These are phyloP conservation scores for Sporisorium scitamineum DNA, from an alignment of 1,284 basidiomycete species.

Conservation along the genomic window DNA sequence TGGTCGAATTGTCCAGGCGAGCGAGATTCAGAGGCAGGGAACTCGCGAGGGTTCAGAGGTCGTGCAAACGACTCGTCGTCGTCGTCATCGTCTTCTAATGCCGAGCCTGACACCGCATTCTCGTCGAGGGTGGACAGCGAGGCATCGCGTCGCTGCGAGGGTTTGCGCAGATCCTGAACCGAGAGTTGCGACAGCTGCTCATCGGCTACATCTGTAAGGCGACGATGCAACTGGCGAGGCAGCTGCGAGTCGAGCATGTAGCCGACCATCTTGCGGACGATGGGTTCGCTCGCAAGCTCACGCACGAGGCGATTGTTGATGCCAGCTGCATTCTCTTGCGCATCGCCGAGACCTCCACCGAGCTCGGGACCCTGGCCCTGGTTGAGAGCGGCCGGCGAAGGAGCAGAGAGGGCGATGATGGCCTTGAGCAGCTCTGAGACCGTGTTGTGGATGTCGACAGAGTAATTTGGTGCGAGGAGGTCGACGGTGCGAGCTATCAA, in stretches of 20 bases:
- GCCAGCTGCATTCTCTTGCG: conserved; percentile 50
- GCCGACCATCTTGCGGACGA: conserved; percentile 79
- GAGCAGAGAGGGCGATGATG: conserved; percentile 93
- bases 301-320: conserved; percentile 83
- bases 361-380: conserved; percentile 68
- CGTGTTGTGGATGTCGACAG: conserved; percentile 84
- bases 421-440: conserved; percentile 93
- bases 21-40: conserved; percentile 50
- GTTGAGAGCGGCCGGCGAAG: conserved; percentile 77
- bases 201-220: conserved; percentile 50
- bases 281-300: conserved; percentile 84
- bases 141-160: conserved; percentile 27
- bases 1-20: conserved; percentile 43
- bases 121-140: conserved; percentile 37
- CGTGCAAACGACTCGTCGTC: conserved; percentile 57
- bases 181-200: conserved; percentile 53
- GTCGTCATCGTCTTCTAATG: conserved; percentile 65
- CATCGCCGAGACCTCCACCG: conserved; percentile 42
- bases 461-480: conserved; percentile 83
- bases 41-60: conserved; percentile 53
- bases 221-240: conserved; percentile 39
- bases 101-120: conserved; percentile 41
- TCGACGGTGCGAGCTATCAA: conserved; percentile 85
- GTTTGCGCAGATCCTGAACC: conserved; percentile 28
- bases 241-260: conserved; percentile 80